phyloP scores from a whole-genome alignment of 208 protist genomes.

The Lotmaria passim region DNA sequence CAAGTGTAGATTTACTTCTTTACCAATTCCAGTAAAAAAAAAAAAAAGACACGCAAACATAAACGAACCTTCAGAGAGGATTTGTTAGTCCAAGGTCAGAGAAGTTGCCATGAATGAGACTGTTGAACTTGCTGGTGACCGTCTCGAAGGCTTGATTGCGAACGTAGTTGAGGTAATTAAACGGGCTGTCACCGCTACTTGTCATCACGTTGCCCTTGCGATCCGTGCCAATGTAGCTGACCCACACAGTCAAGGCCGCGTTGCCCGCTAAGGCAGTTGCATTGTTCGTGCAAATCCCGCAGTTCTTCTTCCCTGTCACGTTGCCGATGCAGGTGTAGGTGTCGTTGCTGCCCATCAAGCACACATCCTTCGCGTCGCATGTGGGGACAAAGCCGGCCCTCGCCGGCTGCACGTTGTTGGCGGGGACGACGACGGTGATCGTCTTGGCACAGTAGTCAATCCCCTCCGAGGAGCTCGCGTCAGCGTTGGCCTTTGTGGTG shows the following conservation, averaged over 20 bases:
- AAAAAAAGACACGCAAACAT: neutral
- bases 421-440: conserved; percentile 18
- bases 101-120: conserved; percentile 30
- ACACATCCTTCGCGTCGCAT: conserved; percentile 58
- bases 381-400: conserved; percentile 83
- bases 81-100: conserved; percentile 19
- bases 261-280: conserved; percentile 23
- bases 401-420: conserved; percentile 43
- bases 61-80: no score
- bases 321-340: conserved; percentile 67
- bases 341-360: conserved; percentile 46
- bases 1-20: no score
- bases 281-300: conserved; percentile 53
- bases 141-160: conserved; percentile 31
- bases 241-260: conserved; percentile 53
- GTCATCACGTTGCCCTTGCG: conserved; percentile 40
- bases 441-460: conserved; percentile 37
- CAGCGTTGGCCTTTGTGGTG: neutral
- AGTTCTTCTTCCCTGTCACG: conserved; percentile 70
- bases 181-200: conserved; percentile 74
- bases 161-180: conserved; percentile 65
- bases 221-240: conserved; percentile 85
- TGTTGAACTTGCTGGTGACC: conserved; percentile 33
- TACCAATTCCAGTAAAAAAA: no score
- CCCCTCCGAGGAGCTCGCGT: neutral